Base-by-base conservation (phyloP, 148 eudicot genomes). In the Fallopia convolvulus region DNA sequence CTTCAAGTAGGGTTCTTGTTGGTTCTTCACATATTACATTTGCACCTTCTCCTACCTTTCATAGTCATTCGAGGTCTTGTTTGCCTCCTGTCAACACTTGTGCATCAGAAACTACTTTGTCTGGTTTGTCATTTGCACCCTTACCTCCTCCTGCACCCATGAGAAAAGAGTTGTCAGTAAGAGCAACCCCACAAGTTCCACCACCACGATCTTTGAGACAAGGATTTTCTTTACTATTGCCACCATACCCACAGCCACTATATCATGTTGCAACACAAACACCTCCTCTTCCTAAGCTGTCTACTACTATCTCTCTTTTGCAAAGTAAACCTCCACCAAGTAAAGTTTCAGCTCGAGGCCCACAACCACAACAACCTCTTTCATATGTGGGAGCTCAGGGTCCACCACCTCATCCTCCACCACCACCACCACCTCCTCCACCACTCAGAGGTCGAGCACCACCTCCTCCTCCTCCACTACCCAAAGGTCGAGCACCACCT, bases 261-360 rank as follows among this genome's bases (percentile, higher is more conserved):
- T 55, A 18, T 55, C 7, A 55, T 55, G 23, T 55, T 18, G 61
- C 40, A 30, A 41, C 72, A 68, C 41, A 14, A 68, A 32, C 72
- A 68, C 72, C 72, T 68, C 17, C 49, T 74, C 77, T 33, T 36
- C 39, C 39, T 36, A 36, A 36, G 12, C 55, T 41, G 52, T 14
- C 52, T 76, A 61, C 18, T 26, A 18, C 68, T 61, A 14, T 18
- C 14, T 72, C 77, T 3, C 52, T 17, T 23, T 20, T 9, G 39
- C 26, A 70, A 33, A 40, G 17, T 23, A 74, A 61, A 8, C 79
- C 83, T 8, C 84, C 72, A 33, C 83, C 84, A 32, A 36, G 39
- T 36, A 36, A 36, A 36, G 39, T 36, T 36, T 3, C 39, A 36
- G 39, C 39, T 1, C 39, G 39, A 36, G 39, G 39, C 39, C 80